Percentiles rank a stretch among this genome's conserved stretches.
These are phyloP conservation scores for Ogataea sp. DNA, from an alignment of 805 yeast species.

Conservation along the genomic window DNA sequence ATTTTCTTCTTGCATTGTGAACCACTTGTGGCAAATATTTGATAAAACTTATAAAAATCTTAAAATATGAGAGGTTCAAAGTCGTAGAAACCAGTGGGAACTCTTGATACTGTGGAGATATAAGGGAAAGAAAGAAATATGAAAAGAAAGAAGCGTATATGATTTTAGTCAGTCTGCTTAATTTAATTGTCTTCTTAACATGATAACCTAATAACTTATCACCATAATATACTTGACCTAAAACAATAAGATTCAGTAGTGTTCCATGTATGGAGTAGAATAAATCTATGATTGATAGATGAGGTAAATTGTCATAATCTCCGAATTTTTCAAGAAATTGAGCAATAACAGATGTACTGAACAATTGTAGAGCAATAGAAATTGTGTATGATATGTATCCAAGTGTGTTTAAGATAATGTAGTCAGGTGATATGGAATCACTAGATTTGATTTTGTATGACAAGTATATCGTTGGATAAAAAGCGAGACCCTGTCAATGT, in stretches of 20 bases:
- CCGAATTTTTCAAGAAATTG: constrained; percentile 24
- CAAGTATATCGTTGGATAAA: constrained; percentile 39
- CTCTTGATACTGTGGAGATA: constrained; percentile 5
- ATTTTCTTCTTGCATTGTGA: constrained; percentile 31
- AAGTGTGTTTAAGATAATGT: constrained; percentile 33
- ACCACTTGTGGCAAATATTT: constrained; percentile 45
- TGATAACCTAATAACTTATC: constrained; percentile 25
- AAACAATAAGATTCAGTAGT: constrained; percentile 27
- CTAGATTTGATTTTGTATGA: constrained; percentile 33
- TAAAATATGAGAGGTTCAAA: constrained; percentile 33
- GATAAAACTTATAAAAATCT: constrained; percentile 33
- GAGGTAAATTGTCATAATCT: constrained; percentile 25
- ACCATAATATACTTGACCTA: constrained; percentile 31
- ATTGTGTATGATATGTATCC: constrained; percentile 38
- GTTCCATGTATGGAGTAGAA: constrained; percentile 42
- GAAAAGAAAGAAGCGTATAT: constrained; percentile 7
- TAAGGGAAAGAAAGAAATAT: constrained; percentile 14
- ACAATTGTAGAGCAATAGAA: constrained; percentile 36
- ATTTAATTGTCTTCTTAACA: constrained; percentile 15
- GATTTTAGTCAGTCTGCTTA: constrained; percentile 13
- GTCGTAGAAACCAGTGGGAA: constrained; percentile 18
- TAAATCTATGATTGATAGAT: constrained; percentile 36
- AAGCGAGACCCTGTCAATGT: constrained; percentile 32
- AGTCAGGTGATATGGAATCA: constrained; percentile 44
- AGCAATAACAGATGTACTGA: constrained; percentile 22